Evolutionary conservation across 108 stramenopile genomes (phyloP).

Genomic region (Heterococcus sp.): DNA sequence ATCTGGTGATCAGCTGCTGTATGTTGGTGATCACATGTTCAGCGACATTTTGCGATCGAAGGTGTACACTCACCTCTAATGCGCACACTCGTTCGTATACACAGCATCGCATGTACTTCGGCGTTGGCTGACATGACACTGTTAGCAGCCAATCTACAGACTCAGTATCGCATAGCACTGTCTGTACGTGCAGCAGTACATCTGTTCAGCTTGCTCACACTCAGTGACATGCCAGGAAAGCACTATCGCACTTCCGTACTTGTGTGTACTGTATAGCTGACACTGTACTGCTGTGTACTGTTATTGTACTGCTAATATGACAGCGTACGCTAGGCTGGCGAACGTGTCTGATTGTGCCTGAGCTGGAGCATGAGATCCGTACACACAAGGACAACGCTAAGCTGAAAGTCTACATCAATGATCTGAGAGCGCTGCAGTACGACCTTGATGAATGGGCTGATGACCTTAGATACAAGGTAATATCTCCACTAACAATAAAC

Average conservation of each 20-base stretch:
- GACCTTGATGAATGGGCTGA: constrained; percentile 34
- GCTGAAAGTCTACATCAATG: constrained; percentile 13
- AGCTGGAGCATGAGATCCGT: constrained; percentile 42
- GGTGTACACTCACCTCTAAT: no score
- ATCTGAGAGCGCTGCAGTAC: constrained; percentile 43
- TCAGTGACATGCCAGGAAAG: neutral
- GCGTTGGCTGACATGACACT: no score
- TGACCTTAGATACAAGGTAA: neutral
- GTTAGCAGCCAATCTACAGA: no score
- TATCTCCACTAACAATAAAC: no score
- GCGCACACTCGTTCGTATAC: no score
- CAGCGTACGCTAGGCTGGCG: constrained; percentile 89
- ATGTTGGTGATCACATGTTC: constrained; percentile 95
- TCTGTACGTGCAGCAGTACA: no score
- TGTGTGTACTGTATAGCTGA: neutral
- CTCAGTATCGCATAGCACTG: no score
- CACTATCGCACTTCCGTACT: neutral
- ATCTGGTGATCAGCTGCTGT: constrained; percentile 87
- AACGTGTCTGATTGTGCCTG: constrained; percentile 60
- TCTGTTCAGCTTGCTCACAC: no score
- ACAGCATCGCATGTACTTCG: no score
- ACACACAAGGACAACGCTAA: constrained; percentile 1
- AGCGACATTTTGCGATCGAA: constrained; percentile 78
- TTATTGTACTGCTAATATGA: no score
- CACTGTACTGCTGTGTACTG: constrained; percentile 42